Evolutionary conservation across 208 protist species (phyloP), one percentile per base, ranked within the genome.

Genomic region (Leishmania guyanensis): DNA sequence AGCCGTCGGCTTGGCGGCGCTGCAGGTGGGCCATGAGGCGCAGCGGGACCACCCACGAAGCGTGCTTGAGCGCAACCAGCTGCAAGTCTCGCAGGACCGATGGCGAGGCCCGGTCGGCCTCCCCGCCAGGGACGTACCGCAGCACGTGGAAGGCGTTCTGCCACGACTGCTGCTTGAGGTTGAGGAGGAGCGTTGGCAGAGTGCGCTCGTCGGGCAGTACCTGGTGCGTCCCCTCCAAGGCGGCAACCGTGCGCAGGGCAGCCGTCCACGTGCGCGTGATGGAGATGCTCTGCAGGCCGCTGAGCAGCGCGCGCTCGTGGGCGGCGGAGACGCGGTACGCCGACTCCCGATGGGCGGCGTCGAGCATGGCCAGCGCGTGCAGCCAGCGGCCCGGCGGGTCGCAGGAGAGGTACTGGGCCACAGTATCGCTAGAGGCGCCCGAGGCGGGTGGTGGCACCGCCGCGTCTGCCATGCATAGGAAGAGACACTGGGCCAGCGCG

Each of bases 231-330:
- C 1, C 65, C 76, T 90, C 85, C 22, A 90, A 90, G 22, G 75
- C 83, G 5, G 83, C 75, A 50, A 90, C 83, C 17, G 78, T 86
- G 48, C 54, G 69, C 53, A 97, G 84, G 1, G 94, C 91, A 39
- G 82, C 36, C n/a, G 75, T 56, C 91, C 92, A 95, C 29, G 87
- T 93, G 29, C 74, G 75, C 50, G 80, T 66, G 53, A 93, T 90
- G 14, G 91, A 93, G 22, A 93, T 84, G 78, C 91, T 93, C 58
- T 95, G 91, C 54, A 97, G 70, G 16, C 92, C 92, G 65, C 88
- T 88, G 8, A 97, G 82, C 14, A 96, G 26, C 2, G 80, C 74
- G 22, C 91, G 92, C 43, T 91, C 77, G 78, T 97, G 94, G 1
- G 90, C 86, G 0, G 87, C 48, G 12, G 89, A 89, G 68, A 95